A percentile compares a stretch with the other conserved stretches of the same genome.
phyloP scores from a whole-genome alignment of 2,329 filamentous ascomycete species.

The Ceratocystis albifundus region DNA sequence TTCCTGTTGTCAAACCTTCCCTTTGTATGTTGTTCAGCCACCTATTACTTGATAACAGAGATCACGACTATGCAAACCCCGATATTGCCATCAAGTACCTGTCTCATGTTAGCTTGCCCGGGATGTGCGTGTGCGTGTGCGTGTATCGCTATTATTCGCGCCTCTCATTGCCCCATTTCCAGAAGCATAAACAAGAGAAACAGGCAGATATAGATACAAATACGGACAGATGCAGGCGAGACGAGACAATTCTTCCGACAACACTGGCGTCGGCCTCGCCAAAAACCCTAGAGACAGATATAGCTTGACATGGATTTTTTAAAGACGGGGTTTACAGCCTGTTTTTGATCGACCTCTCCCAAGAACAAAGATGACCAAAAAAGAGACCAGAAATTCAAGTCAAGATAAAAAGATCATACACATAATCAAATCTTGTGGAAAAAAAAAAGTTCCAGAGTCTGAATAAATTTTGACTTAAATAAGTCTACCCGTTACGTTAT shows the following conservation, averaged over 20 bases:
- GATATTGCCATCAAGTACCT: background rate
- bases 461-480: conserved; percentile 23
- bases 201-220: background rate
- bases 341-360: background rate
- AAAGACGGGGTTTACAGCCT: too few species aligned
- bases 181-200: background rate
- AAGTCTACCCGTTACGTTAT: conserved; percentile 23
- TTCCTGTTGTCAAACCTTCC: background rate
- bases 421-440: conserved; percentile 7
- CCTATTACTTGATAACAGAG: background rate
- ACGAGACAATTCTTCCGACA: too few species aligned
- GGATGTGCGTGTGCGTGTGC: background rate
- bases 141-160: background rate
- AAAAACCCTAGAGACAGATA: too few species aligned
- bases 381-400: background rate
- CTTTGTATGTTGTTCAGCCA: background rate
- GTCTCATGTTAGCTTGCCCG: background rate
- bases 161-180: background rate
- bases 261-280: too few species aligned
- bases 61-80: background rate
- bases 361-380: background rate
- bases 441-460: conserved; percentile 21
- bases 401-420: conserved; percentile 4
- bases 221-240: too few species aligned
- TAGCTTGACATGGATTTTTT: too few species aligned